Base-by-base conservation (phyloP, 2,329 filamentous ascomycete genomes). In the Emergomyces africanus region DNA sequence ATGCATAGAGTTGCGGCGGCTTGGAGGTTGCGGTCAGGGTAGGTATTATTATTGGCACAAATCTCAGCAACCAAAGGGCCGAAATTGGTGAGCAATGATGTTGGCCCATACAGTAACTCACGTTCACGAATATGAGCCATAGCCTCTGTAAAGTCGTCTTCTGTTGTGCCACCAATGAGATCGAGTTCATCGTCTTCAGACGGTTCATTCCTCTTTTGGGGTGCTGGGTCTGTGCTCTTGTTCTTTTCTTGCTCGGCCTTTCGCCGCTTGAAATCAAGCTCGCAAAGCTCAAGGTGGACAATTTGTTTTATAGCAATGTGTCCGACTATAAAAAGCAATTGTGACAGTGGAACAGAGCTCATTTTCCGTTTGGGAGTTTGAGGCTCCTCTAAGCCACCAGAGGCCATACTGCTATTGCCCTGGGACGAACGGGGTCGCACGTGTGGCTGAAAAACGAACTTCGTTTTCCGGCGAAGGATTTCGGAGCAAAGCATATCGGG, bases 291-390 rank as follows among this genome's bases (percentile, higher is more conserved):
- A 12, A 99, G 82, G 71, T 99, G 94, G 0, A 99, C 95, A 66
- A 99, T 99, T 70, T 99, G 95, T 76, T 99, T 99, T 70, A 99
- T 94, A 15, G 94, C 94, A 54, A 97, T 88, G 69, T 99, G 94
- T 0, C 94, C 94, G 35, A 97, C 92, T 41, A 96, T 87, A 70
- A 97, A 97, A 0, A 99, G 79, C 1, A 99, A 81, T 68, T 97
- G 94, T 0, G 94, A 96, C 1, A 99, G 79, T 0, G 83, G 85
- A 53, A 90, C 81, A 0, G 89, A 70, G 4, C 85, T 83, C 65
- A 86, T 89, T 35, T 86, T 83, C 67, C 80, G 83, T 61, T 25
- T 72, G 69, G 30, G 64, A 66, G 9, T 74, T 69, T 15, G 67
- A 70, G 30, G 70, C 68, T 61, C 70, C 71, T 25, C 64, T 68